Percentiles rank a stretch among this genome's conserved stretches.
Conservation (phyloP, 2,329 filamentous ascomycete genomes). For the Calonectria hongkongensis region DNA sequence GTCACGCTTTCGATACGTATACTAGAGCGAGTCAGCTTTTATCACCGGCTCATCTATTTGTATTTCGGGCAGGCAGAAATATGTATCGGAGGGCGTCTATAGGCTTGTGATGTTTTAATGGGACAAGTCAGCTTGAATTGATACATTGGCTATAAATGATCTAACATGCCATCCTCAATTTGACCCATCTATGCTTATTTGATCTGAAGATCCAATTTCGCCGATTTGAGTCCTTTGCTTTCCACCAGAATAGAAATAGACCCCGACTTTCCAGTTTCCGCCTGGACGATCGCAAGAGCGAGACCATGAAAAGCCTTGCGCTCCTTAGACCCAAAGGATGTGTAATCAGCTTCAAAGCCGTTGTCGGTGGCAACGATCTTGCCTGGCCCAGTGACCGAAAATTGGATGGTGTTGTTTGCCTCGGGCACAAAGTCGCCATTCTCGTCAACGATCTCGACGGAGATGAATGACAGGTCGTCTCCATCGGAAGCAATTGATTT, state of each 20-base stretch:
- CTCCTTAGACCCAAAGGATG: conserved; percentile 1
- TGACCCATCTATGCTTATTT: neutral
- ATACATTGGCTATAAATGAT: neutral
- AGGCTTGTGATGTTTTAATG: too few species aligned
- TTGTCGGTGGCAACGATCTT: conserved; percentile 5
- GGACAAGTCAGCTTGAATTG: neutral
- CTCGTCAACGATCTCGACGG: neutral
- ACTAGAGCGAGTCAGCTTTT: conserved; percentile 42
- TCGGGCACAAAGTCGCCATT: conserved; percentile 1
- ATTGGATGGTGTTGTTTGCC: conserved; percentile 4
- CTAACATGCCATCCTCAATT: neutral
- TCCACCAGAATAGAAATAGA: conserved; percentile 1
- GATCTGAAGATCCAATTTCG: neutral
- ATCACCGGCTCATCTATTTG: neutral
- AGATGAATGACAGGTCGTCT: conserved; percentile 2
- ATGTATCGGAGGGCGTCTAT: too few species aligned
- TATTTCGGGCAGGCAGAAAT: neutral
- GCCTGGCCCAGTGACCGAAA: neutral
- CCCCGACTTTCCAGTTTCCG: neutral
- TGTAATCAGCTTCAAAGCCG: conserved; percentile 6
- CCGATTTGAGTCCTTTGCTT: conserved; percentile 3
- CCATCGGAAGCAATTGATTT: conserved; percentile 6
- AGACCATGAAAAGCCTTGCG: neutral
- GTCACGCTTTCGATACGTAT: conserved; percentile 71
- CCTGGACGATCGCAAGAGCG: conserved; percentile 1